These are phyloP conservation scores for Tetradesmus lagerheimii DNA, from an alignment of 139 green algal species.

Conservation along the genomic window DNA sequence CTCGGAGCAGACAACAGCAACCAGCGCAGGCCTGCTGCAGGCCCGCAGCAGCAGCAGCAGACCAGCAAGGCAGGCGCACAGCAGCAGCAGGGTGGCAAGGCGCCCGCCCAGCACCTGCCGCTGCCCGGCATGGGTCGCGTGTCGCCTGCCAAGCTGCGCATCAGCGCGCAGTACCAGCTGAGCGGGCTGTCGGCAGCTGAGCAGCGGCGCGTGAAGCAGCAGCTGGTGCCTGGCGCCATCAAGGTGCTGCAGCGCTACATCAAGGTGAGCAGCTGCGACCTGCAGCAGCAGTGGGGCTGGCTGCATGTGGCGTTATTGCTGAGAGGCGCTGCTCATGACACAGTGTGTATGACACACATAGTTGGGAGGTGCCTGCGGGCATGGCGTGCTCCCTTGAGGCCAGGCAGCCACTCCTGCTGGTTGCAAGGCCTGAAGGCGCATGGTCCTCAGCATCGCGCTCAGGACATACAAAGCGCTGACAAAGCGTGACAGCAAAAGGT, in stretches of 20 bases:
- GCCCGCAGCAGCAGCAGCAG: constrained; percentile 16
- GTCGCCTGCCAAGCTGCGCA: not conserved
- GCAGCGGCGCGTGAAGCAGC: not conserved
- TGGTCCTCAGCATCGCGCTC: no score
- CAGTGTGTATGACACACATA: no score
- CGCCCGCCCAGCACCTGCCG: not conserved
- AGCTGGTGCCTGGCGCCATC: constrained; percentile 38
- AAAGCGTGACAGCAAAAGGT: no score
- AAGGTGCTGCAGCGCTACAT: constrained; percentile 18
- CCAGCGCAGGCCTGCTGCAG: not conserved
- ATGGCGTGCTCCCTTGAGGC: no score
- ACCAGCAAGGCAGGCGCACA: not conserved
- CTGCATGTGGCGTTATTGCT: not conserved
- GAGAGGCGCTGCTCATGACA: no score
- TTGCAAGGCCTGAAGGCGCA: no score
- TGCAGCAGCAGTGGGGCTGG: not conserved
- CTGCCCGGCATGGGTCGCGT: not conserved
- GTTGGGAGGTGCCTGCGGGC: no score
- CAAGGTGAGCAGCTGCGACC: not conserved
- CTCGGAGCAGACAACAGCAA: not conserved
- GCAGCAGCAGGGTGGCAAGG: constrained; percentile 16
- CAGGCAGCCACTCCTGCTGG: no score
- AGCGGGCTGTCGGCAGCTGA: not conserved
- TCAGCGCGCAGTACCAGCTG: constrained; percentile 7
- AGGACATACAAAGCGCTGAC: no score